Evolutionary conservation across 2,329 filamentous ascomycete species (phyloP).

Genomic region (Cladobotryum mycophilum): DNA sequence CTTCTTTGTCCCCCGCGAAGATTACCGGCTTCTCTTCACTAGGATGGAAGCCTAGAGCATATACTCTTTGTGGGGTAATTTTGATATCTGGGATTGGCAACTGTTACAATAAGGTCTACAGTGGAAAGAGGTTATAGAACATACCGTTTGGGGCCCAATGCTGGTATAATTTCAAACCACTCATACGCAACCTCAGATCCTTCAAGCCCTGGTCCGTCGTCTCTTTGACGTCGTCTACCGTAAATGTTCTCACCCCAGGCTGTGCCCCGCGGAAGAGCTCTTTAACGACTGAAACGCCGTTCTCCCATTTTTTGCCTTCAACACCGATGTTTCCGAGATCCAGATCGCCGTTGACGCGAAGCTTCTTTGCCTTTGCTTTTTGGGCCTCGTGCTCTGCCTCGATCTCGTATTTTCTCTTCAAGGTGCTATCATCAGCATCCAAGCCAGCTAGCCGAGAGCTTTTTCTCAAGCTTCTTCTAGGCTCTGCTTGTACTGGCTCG

Average conservation of each 20-base stretch:
- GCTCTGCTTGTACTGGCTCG: slow-evolving; percentile 42
- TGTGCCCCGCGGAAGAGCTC: slow-evolving; percentile 59
- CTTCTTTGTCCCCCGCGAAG: slow-evolving; percentile 91
- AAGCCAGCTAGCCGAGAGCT: slow-evolving; percentile 54
- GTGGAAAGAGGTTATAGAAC: too few species aligned
- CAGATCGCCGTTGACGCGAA: slow-evolving; percentile 50
- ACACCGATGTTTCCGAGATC: slow-evolving; percentile 72
- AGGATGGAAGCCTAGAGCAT: slow-evolving; percentile 83
- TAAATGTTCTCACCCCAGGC: slow-evolving; percentile 79
- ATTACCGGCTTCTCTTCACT: slow-evolving; percentile 78
- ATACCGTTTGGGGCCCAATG: slow-evolving; percentile 73
- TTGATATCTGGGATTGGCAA: too few species aligned
- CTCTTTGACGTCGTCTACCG: slow-evolving; percentile 72
- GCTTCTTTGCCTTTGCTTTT: slow-evolving; percentile 51
- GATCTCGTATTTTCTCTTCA: slow-evolving; percentile 46
- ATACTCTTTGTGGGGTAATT: slow-evolving; percentile 80
- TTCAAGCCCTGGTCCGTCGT: slow-evolving; percentile 73
- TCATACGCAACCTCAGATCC: slow-evolving; percentile 69
- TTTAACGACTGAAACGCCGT: slow-evolving; percentile 58
- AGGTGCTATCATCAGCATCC: slow-evolving; percentile 39
- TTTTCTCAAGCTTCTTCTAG: slow-evolving; percentile 45
- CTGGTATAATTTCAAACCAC: slow-evolving; percentile 70
- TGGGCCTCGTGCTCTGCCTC: slow-evolving; percentile 38
- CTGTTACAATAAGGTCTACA: too few species aligned
- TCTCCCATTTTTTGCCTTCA: slow-evolving; percentile 70